Evolutionary conservation across 169 alveolate genomes (phyloP).

Genomic region (Plasmodium coatneyi): DNA sequence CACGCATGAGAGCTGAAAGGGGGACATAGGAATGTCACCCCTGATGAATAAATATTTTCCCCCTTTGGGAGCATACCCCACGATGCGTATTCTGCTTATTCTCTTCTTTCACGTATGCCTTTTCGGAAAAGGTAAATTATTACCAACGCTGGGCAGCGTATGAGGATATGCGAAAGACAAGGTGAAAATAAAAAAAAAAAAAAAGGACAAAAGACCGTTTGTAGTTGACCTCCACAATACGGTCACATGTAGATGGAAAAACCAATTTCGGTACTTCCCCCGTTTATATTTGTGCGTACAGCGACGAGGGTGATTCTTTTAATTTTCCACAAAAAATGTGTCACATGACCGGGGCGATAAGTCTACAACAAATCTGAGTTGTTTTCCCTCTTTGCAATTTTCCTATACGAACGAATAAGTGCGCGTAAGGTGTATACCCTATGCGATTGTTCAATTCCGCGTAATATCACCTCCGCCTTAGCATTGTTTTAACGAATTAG

Average conservation of each 20-base stretch:
- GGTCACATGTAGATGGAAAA: neutral
- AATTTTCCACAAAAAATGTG: neutral
- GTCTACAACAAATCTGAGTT: neutral
- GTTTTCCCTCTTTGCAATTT: neutral
- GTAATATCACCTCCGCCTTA: neutral
- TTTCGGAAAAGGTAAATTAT: neutral
- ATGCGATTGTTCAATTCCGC: no score
- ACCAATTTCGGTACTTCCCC: neutral
- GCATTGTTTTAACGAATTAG: neutral
- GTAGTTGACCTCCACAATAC: neutral
- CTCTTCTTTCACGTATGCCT: neutral
- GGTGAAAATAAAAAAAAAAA: neutral
- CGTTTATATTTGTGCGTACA: neutral
- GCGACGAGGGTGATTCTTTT: neutral
- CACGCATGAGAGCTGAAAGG: neutral
- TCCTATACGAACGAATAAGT: neutral
- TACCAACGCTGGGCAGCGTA: neutral
- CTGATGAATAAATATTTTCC: neutral
- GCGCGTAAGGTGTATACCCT: neutral
- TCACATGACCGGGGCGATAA: neutral
- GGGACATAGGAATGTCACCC: neutral
- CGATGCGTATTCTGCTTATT: neutral
- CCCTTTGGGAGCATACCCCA: neutral
- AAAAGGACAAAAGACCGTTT: neutral
- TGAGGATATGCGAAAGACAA: neutral